Base-by-base conservation (phyloP, 352 stramenopile species). In the Phytophthora fragariaefolia region DNA sequence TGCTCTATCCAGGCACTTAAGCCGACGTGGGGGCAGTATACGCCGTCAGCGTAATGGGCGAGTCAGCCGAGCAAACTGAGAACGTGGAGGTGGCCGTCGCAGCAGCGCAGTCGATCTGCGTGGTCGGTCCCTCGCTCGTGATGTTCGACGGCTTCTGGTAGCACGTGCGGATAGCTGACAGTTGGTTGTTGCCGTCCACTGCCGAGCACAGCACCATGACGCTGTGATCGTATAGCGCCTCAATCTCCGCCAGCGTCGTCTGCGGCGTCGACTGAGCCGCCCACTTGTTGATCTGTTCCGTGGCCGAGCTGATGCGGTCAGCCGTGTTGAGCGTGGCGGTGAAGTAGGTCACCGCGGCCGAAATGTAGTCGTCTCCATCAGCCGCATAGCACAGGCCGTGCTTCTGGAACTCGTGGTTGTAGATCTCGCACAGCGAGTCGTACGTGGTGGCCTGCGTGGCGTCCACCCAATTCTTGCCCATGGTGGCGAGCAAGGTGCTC, bases 361-460 rank as follows among this genome's bases (percentile, higher is more conserved):
- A 69, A 40, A 81, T 79, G 56, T 75, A 85, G 71, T 93, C 69
- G 59, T 67, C 70, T 10, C 62, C 83, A 23, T 72, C 70, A 1
- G 85, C 80, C 45, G 76, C 78, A 65, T 85, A 93, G 79, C 85
- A 93, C 42, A 92, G 67, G 18, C 85, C 85, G 71, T 93, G 85
- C 77, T 93, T 93, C 77, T 93, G 85, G 76, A 88, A 91, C 66
- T 92, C 83, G 74, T 93, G 85, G 74, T 91, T 77, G 76, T 92
- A 93, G 62, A 90, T 87, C 74, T 93, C 82, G 55, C 85, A 93
- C 9, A 92, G 67, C 56, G 75, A 74, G 53, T 90, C 82, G 62
- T 87, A 86, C 30, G 76, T 74, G 10, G 69, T 76, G 15, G 49
- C 24, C 64, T 88, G 72, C 22, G 86, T 89, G 28, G 86, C 73